Evolutionary conservation across 108 stramenopile species (phyloP), one percentile per base, ranked within the genome.

Genomic region (Cylindrotheca fusiformis): DNA sequence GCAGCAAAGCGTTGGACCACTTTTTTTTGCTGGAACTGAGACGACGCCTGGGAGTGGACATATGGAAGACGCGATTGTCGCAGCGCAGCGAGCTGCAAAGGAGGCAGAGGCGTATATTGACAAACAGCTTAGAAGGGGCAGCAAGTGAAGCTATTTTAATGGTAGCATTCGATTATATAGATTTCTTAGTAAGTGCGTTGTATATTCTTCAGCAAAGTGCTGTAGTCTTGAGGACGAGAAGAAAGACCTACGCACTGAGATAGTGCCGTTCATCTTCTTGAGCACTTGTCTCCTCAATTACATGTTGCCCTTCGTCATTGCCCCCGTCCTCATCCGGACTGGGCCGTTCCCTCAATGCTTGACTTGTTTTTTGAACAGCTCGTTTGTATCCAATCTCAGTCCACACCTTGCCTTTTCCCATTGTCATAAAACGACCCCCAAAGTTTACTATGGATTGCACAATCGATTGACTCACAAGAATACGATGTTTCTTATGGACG

Each of bases 401-500:
- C 74, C 74, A 80, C 21, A 50, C 26, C 27, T 52, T 60, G 12
- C 53, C 22, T 17, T 62, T 60, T 6, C 65, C 59, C 53, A 55
- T 48, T 8, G 32, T 57, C 30, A 74, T n/a, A 31, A 78, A 78
- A 0, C 76, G 65, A 31, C 71, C 70, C 6, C 71, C 71, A 26
- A 55, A 53, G 28, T 78, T 71, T 12, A 59, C 24, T 19, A 78
- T 78, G 5, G 70, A 45, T 59, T 87, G 72, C 29, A 93, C 85
- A 48, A 93, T 79, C 18, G 88, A 87, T 68, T 94, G 87, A 52
- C 86, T 78, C 6, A 90, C 88, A 1, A 85, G 72, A 8, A 87
- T 86, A 3, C 90, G 86, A 32, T 90, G 78, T 1, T 83, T 84
- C 72, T 89, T 81, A 5, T 85, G 90, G n/a, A 89, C 83, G 64